Base-by-base conservation (phyloP, 2,329 filamentous ascomycete species). In the Ascochyta rabiei region DNA sequence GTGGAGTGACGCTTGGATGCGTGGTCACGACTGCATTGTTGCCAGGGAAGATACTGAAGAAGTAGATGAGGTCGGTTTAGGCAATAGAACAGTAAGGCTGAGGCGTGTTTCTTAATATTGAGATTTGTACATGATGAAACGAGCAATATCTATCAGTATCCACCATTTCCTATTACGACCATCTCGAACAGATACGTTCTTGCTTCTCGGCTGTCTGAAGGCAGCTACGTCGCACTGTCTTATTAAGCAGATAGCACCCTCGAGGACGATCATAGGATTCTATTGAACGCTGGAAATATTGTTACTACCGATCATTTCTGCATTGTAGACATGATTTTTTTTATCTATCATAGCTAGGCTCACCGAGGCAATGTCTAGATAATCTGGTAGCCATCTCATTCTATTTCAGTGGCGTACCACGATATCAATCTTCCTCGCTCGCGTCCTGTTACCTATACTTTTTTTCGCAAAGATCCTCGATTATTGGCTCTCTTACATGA, bases 1-100 rank as follows among this genome's bases (percentile, higher is more conserved):
- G 83, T 3, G 80, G 81, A 1, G 78, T 84, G 3, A 82, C 80
- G 28, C 59, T 84, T 28, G 81, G 81, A 0, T 84, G 81, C 60
- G 80, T 83, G 0, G 55, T 84, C 0, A 81, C 75, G 0, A 82
- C 80, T n/a, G 74, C 78, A 3, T 56, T 83, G 26, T 62, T 84
- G 61, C 82, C 82, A 1, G 77, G 69, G 7, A 55, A 50, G 24
- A 18, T 34, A 12, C 12, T 46, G 46, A 55, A 50, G 31, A 50
- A 35, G 28, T 55, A 34, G 31, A 10, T 9, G n/a, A 12, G 6
- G n/a, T 8, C 3, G 31, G 31, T 7, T 5, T 9, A 16, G n/a
- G 15, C n/a, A 15, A 34, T 16, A 13, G 4, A 4, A 16, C 5
- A 16, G 15, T 6, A 34, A 16, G 31, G 6, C 15, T 2, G 5